These are phyloP conservation scores for Symbiodinium natans DNA, from an alignment of 73 alveolate species.

Conservation along the genomic window DNA sequence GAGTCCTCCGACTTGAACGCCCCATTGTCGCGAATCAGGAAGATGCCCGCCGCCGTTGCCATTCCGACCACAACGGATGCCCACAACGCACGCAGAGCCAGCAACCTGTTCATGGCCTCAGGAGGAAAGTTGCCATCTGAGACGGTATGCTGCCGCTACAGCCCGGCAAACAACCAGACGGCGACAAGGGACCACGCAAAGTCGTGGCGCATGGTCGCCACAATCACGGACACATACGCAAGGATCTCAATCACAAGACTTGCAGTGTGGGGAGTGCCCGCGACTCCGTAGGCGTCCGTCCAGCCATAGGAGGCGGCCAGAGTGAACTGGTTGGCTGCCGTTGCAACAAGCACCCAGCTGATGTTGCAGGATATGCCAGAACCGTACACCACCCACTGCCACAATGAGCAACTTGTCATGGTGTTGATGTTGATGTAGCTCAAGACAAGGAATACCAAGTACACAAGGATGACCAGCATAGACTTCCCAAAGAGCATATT, in stretches of 20 bases:
- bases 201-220: constrained; percentile 22
- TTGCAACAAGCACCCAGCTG: constrained; percentile 63
- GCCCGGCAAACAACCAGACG: constrained; percentile 33
- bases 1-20: neutral
- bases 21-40: neutral
- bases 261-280: constrained; percentile 52
- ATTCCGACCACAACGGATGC: neutral
- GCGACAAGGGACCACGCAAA: constrained; percentile 1
- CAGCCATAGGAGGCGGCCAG: constrained; percentile 20
- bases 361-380: constrained; percentile 53
- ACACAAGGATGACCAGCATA: neutral
- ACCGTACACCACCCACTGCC: neutral
- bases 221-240: constrained; percentile 3
- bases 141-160: constrained; percentile 15
- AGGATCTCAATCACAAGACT: constrained; percentile 23
- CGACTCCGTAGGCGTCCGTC: constrained; percentile 34
- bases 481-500: neutral
- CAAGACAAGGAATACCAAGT: constrained; percentile 40
- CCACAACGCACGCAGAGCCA: constrained; percentile 6
- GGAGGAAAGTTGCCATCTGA: constrained; percentile 19
- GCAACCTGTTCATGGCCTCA: constrained; percentile 22
- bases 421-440: constrained; percentile 17
- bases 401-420: neutral
- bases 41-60: neutral
- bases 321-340: constrained; percentile 34